Base-by-base conservation (phyloP, 2,329 filamentous ascomycete genomes). In the Eutypa lata region DNA sequence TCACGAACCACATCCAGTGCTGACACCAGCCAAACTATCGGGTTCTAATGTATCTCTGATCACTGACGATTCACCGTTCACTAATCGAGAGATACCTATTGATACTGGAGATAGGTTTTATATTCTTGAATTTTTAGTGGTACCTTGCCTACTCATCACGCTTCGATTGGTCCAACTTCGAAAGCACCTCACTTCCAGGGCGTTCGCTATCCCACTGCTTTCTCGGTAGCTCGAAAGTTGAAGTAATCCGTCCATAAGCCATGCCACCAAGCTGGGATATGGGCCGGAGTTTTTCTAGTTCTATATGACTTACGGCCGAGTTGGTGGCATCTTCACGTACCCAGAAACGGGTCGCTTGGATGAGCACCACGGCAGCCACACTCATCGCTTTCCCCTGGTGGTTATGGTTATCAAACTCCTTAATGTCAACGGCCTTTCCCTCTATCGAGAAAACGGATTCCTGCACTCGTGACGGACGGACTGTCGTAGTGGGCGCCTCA, bases 341-440 rank as follows among this genome's bases (percentile, higher is more conserved):
- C 52, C 52, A 53, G 35, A 53, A 53, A 3, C 48, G 28, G 21
- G 22, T 53, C 3, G 47, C 52, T 19, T 53, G 19, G 26, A 53
- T 53, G 22, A 53, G 22, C 18, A 38, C 52, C 22, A 53, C 28
- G 11, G 47, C 18, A 6, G 26, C 48, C 3, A 38, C 18, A 11
- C 19, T 35, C 24, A 22, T 53, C 2, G 11, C 40, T 22, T 43
- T 5, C 26, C 10, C 5, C 26, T 31, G 10, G 26, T 10, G 10
- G 26, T 10, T n/a, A 33, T 65, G 64, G 11, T 48, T 50, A 2
- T 49, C 47, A 44, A 65, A 65, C 35, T 67, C 62, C 42, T 65
- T 66, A 45, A 62, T 58, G 18, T 68, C 65, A 7, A 67, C 53
- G 11, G 66, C 55, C 37, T 61, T 62, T 7, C 57, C 65, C 47